Conservation (phyloP, 2,329 filamentous ascomycete genomes). For the Neofusicoccum cordaticola region DNA sequence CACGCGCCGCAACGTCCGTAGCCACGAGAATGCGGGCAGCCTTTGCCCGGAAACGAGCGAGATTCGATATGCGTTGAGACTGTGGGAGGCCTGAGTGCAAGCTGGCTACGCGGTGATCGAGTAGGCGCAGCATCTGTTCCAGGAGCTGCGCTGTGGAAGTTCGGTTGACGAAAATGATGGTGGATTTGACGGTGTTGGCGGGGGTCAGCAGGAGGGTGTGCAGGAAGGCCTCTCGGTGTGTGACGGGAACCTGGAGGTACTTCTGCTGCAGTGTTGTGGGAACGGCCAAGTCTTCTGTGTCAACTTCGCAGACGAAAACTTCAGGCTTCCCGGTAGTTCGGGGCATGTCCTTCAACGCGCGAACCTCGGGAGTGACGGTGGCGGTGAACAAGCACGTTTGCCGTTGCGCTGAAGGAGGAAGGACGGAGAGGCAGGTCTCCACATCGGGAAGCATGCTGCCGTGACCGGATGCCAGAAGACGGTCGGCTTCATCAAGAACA, state of each 20-base stretch:
- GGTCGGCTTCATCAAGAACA: conserved; percentile 93
- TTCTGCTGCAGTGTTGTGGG: conserved; percentile 78
- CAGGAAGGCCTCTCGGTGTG: conserved; percentile 91
- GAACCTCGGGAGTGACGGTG: conserved; percentile 88
- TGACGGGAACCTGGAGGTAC: conserved; percentile 84
- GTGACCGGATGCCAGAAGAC: conserved; percentile 69
- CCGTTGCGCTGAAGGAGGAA: conserved; percentile 74
- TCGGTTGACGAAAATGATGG: conserved; percentile 93
- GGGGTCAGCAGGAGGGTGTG: conserved; percentile 83
- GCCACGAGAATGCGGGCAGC: conserved; percentile 89
- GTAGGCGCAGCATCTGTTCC: conserved; percentile 79
- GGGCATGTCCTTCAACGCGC: conserved; percentile 77
- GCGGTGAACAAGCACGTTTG: conserved; percentile 96
- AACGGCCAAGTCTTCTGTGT: conserved; percentile 69
- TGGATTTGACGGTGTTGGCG: conserved; percentile 68
- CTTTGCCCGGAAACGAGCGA: conserved; percentile 84
- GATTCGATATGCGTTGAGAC: conserved; percentile 78
- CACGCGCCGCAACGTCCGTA: conserved; percentile 90
- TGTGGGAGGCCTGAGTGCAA: conserved; percentile 87
- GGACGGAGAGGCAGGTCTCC: conserved; percentile 77
- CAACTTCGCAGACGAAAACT: conserved; percentile 86
- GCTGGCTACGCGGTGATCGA: conserved; percentile 86
- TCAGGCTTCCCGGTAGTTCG: conserved; percentile 66
- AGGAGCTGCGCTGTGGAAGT: conserved; percentile 85
- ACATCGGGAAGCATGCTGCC: conserved; percentile 95